A percentile compares a stretch with the other conserved stretches of the same genome.
Evolutionary conservation across 345 rosid genomes (phyloP).

Genomic region (Raphanus sativus): DNA sequence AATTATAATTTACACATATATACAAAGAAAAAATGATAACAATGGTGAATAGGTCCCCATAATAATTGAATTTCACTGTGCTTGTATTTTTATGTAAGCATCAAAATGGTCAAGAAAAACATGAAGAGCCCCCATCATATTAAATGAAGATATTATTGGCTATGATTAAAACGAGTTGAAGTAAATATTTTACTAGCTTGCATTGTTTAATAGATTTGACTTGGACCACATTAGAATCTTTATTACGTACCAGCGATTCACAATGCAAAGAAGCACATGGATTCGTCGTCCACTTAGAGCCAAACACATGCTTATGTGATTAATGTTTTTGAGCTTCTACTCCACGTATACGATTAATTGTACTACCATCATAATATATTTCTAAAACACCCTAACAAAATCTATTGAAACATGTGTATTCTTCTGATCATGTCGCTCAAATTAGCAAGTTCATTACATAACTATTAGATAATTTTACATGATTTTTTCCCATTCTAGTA

Average conservation of each 20-base stretch:
- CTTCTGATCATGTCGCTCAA: not conserved
- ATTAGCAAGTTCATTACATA: not conserved
- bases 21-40: not conserved
- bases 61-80: not conserved
- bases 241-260: constrained; percentile 27
- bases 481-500: not conserved
- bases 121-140: constrained; percentile 16
- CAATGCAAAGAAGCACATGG: constrained; percentile 38
- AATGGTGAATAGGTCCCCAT: not conserved
- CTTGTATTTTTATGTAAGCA: not conserved
- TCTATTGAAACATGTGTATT: not conserved
- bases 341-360: constrained; percentile 18
- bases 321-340: constrained; percentile 37
- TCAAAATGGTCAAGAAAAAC: not conserved
- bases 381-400: not conserved
- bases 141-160: constrained; percentile 27
- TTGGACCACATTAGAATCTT: constrained; percentile 33
- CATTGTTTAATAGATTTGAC: constrained; percentile 18
- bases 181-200: constrained; percentile 19
- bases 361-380: not conserved
- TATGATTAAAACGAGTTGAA: constrained; percentile 22
- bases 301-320: constrained; percentile 35
- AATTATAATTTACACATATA: not conserved
- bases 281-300: constrained; percentile 19
- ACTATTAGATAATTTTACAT: not conserved